These are phyloP conservation scores for Brassica incana DNA, from an alignment of 345 rosid species.

Conservation along the genomic window DNA sequence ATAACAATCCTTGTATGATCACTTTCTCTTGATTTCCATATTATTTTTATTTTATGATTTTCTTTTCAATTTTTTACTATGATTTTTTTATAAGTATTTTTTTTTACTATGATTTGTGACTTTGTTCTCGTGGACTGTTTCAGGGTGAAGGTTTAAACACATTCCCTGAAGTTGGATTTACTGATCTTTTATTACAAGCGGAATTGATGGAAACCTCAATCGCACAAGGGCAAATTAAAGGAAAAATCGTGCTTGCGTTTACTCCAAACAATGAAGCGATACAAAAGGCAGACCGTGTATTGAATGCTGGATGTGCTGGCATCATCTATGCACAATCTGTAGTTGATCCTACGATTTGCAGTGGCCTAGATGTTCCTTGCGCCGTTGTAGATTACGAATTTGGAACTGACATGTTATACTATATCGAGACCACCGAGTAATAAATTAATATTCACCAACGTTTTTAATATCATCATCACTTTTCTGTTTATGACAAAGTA, in stretches of 20 bases:
- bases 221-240: conserved; percentile 31
- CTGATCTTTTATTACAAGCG: conserved; percentile 25
- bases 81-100: background rate
- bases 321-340: conserved; percentile 40
- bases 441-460: background rate
- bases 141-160: conserved; percentile 39
- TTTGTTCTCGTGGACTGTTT: background rate
- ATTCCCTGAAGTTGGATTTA: conserved; percentile 35
- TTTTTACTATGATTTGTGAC: background rate
- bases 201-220: conserved; percentile 11
- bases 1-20: conserved; percentile 36
- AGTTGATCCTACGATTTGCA: conserved; percentile 46
- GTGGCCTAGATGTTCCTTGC: conserved; percentile 35
- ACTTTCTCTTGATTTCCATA: background rate
- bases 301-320: conserved; percentile 44
- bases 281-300: conserved; percentile 36
- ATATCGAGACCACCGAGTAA: conserved; percentile 43
- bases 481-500: background rate
- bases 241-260: conserved; percentile 41
- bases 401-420: conserved; percentile 42
- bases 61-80: background rate
- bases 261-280: conserved; percentile 34
- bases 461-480: background rate
- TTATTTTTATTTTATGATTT: background rate
- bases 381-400: conserved; percentile 40